A percentile compares a stretch with the other conserved stretches of the same genome.
These are phyloP conservation scores for Candolleomyces eurysporus DNA, from an alignment of 768 basidiomycete genomes.

Conservation along the genomic window DNA sequence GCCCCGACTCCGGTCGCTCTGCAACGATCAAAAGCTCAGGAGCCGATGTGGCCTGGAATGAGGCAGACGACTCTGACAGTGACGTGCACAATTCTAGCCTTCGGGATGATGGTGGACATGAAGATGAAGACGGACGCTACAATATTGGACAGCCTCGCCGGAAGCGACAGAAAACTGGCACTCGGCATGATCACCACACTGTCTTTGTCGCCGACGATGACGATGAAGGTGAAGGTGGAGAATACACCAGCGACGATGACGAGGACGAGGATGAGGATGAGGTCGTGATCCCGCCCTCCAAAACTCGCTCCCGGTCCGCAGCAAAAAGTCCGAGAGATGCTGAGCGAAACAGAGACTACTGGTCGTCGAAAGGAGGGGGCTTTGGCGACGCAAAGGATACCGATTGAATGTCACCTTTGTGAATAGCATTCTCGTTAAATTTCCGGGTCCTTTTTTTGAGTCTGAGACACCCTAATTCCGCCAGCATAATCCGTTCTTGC, in stretches of 20 bases:
- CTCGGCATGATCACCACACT: constrained; percentile 38
- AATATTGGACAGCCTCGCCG: constrained; percentile 47
- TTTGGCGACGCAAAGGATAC: constrained; percentile 23
- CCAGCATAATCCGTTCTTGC: no score
- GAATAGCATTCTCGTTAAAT: not conserved
- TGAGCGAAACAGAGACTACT: constrained; percentile 47
- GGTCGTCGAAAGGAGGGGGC: constrained; percentile 53
- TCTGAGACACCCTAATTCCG: no score
- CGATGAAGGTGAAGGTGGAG: constrained; percentile 25
- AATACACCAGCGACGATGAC: constrained; percentile 15
- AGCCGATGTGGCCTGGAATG: not conserved
- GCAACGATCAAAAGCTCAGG: not conserved
- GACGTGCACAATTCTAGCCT: constrained; percentile 8
- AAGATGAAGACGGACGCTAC: constrained; percentile 60
- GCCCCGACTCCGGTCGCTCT: not conserved
- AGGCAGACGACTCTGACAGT: not conserved
- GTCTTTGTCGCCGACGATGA: constrained; percentile 55
- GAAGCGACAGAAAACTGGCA: constrained; percentile 45
- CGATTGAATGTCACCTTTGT: constrained; percentile 3
- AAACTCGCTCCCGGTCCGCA: no score
- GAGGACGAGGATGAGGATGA: constrained; percentile 8
- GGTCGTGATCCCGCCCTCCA: not conserved
- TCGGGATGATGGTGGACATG: constrained; percentile 9
- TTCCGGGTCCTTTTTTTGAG: not conserved
- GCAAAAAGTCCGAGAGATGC: constrained; percentile 9